These are phyloP conservation scores for Auxenochlorella pyrenoidosa DNA, from an alignment of 139 green algal genomes.

Conservation along the genomic window DNA sequence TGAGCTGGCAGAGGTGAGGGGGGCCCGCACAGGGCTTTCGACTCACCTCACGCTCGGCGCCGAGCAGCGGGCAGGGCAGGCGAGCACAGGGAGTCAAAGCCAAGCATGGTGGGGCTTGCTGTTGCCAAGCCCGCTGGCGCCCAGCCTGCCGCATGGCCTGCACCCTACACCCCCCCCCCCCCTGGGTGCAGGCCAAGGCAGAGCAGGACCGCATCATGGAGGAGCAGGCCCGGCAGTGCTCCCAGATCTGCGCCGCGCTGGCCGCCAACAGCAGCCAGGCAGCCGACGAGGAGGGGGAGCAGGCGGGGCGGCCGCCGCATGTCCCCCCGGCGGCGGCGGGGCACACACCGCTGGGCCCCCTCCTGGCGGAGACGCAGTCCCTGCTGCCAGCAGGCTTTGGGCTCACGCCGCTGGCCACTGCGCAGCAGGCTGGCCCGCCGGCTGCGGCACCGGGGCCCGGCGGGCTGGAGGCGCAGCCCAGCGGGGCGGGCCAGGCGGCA, in stretches of 20 bases:
- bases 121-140: neutral
- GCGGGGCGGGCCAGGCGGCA: neutral
- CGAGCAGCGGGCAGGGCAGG: neutral
- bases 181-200: conserved; percentile 5
- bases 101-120: no score
- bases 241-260: conserved; percentile 18
- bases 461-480: neutral
- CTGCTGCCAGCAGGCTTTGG: neutral
- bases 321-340: neutral
- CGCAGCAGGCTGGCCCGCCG: neutral
- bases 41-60: no score
- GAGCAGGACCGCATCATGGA: conserved; percentile 25
- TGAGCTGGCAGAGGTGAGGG: neutral
- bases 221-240: conserved; percentile 20
- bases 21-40: no score
- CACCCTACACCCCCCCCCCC: neutral
- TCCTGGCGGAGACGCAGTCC: neutral
- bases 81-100: no score
- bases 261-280: conserved; percentile 5
- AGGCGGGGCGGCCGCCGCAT: neutral
- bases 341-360: neutral
- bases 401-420: neutral
- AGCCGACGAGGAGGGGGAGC: neutral
- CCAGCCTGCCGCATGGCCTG: neutral
- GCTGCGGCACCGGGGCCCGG: neutral